Percentiles rank a stretch among this genome's conserved stretches.
Conservation (phyloP, 768 basidiomycete genomes). For the Amanita inopinata region DNA sequence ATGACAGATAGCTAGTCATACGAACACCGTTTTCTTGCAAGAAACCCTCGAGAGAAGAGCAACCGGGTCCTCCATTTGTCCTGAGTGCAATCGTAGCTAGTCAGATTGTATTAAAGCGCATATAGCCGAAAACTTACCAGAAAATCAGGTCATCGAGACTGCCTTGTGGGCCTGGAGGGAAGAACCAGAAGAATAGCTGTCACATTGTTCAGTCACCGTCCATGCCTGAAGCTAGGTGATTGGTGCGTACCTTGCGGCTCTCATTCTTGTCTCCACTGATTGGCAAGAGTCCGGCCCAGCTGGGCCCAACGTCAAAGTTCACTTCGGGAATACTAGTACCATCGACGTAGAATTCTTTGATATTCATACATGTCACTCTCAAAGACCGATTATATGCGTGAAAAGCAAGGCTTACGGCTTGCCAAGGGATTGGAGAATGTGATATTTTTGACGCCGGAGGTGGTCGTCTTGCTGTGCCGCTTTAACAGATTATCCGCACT, state of each 20-base stretch:
- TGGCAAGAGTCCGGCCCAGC: slow-evolving; percentile 67
- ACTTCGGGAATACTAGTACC: slow-evolving; percentile 58
- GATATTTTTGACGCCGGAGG: slow-evolving; percentile 39
- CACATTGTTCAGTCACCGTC: no score
- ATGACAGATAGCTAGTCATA: slow-evolving; percentile 4
- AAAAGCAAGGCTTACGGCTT: slow-evolving; percentile 33
- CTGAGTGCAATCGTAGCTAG: slow-evolving; percentile 24
- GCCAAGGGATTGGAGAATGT: slow-evolving; percentile 63
- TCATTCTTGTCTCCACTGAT: slow-evolving; percentile 53
- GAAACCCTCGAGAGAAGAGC: slow-evolving; percentile 62
- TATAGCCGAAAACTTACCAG: slow-evolving; percentile 34
- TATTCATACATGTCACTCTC: neutral
- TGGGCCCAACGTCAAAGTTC: slow-evolving; percentile 65
- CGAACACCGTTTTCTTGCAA: slow-evolving; percentile 69
- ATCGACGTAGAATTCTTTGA: slow-evolving; percentile 59
- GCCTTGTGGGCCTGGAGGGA: slow-evolving; percentile 67
- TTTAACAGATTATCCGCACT: slow-evolving; percentile 11
- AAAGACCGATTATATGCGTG: neutral
- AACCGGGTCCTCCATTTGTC: slow-evolving; percentile 79
- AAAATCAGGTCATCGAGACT: slow-evolving; percentile 67
- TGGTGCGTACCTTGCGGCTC: slow-evolving; percentile 47
- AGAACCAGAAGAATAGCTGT: slow-evolving; percentile 80
- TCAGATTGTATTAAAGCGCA: slow-evolving; percentile 1
- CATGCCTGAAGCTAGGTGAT: no score
- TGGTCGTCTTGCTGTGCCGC: neutral